phyloP scores from a whole-genome alignment of 805 yeast genomes.

The Pichia ethanolica region DNA sequence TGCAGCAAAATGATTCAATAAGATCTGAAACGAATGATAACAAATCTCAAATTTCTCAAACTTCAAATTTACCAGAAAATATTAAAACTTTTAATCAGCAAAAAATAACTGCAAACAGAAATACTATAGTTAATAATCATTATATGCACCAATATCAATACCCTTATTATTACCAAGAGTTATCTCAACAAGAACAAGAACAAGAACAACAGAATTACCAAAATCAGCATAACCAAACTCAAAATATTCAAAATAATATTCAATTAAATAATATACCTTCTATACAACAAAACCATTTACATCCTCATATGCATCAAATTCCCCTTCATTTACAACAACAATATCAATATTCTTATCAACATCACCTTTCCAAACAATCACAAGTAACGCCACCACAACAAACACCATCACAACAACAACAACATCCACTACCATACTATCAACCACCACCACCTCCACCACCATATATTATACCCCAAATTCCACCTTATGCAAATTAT shows the following conservation, averaged over 20 bases:
- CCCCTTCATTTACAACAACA: neutral
- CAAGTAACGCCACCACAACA: no score
- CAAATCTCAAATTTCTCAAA: neutral
- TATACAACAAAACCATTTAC: neutral
- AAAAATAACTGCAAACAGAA: neutral
- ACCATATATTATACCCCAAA: neutral
- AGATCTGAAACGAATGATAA: no score
- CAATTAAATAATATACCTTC: no score
- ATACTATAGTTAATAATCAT: neutral
- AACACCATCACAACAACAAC: neutral
- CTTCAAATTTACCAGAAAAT: neutral
- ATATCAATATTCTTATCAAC: neutral
- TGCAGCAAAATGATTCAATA: no score
- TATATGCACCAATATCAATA: neutral
- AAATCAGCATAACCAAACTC: no score
- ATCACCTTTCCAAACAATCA: neutral
- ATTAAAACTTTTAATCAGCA: no score
- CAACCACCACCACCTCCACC: conserved; percentile 8
- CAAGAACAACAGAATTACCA: neutral
- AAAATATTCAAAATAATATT: no score
- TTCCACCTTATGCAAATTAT: neutral
- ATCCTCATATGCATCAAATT: neutral
- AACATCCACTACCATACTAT: conserved; percentile 21
- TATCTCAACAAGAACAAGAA: neutral
- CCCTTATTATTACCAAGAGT: neutral